phyloP scores from a whole-genome alignment of 495 filamentous ascomycete species.

The Neurospora pannonica region DNA sequence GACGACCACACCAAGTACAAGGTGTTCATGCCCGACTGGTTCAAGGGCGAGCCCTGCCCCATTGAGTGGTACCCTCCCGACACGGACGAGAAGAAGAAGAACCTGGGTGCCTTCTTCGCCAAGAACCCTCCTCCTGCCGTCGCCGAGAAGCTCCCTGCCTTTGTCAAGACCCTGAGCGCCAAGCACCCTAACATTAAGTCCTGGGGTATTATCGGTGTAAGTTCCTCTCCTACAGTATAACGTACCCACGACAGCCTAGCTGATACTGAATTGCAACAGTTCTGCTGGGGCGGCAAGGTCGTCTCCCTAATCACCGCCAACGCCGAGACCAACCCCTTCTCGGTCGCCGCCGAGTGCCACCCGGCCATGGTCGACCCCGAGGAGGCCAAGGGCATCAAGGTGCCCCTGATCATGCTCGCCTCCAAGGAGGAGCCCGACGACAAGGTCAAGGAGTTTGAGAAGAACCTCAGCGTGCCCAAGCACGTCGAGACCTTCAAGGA shows the following conservation, averaged over 20 bases:
- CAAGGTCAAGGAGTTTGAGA: conserved; percentile 63
- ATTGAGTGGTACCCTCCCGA: conserved; percentile 65
- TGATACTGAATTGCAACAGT: conserved; percentile 23
- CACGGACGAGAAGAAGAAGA: conserved; percentile 69
- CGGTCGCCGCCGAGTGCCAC: conserved; percentile 60
- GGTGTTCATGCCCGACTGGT: conserved; percentile 64
- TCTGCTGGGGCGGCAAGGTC: conserved; percentile 91
- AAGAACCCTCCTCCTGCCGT: conserved; percentile 54
- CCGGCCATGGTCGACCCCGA: conserved; percentile 82
- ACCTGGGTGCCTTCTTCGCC: conserved; percentile 67
- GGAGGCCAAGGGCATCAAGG: conserved; percentile 56
- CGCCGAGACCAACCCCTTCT: conserved; percentile 50
- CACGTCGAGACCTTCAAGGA: conserved; percentile 71
- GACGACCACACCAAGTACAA: conserved; percentile 47
- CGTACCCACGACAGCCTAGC: neutral
- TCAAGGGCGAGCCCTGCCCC: conserved; percentile 48
- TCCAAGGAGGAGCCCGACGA: conserved; percentile 56
- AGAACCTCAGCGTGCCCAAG: conserved; percentile 54
- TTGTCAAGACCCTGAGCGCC: conserved; percentile 47
- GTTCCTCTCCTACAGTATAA: conserved; percentile 3
- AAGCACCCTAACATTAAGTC: conserved; percentile 53
- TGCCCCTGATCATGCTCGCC: conserved; percentile 57
- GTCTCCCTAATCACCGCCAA: conserved; percentile 47
- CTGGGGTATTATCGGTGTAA: conserved; percentile 75
- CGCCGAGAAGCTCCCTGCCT: conserved; percentile 51